Base-by-base conservation (phyloP, 139 green algal species). In the Diplosphaera chodatii region DNA sequence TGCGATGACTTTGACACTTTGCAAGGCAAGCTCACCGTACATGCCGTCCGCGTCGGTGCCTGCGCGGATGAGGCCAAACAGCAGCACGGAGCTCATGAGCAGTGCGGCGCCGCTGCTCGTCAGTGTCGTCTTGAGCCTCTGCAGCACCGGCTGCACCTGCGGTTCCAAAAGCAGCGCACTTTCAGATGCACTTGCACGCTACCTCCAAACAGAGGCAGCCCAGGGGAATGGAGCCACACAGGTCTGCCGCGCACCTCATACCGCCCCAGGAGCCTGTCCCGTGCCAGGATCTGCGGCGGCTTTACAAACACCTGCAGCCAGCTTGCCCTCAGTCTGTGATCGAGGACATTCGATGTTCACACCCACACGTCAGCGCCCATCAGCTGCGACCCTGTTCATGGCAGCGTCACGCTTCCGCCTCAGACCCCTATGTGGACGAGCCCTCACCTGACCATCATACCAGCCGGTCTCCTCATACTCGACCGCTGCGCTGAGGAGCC, bases 391-490 rank as follows among this genome's bases (percentile, higher is more conserved):
- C n/a, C n/a, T n/a, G n/a, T n/a, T n/a, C n/a, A n/a, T n/a, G n/a
- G n/a, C n/a, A n/a, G n/a, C n/a, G n/a, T n/a, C n/a, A n/a, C n/a
- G n/a, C n/a, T n/a, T n/a, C n/a, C n/a, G n/a, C n/a, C n/a, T n/a
- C n/a, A n/a, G n/a, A n/a, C n/a, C n/a, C n/a, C n/a, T n/a, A n/a
- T 20, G 37, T 48, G 37, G 37, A 48, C 37, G 1, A 6, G 10
- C n/a, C 0, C 27, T 28, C 59, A 67, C 21, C 10, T 15, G 20
- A 29, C 32, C 21, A 25, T 64, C 74, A 68, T 56, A 85, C 83
- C 83, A 90, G 25, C 85, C 85, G 23, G 85, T 86, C 72, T 90
- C 93, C 83, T 97, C 93, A 74, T 97, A 98, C 34, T 89, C 85
- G 4, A 96, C 74, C 23, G 79, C 78, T 0, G 94, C 94, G 30